Conservation (phyloP, 2,329 filamentous ascomycete genomes). For the Colletotrichum godetiae region DNA sequence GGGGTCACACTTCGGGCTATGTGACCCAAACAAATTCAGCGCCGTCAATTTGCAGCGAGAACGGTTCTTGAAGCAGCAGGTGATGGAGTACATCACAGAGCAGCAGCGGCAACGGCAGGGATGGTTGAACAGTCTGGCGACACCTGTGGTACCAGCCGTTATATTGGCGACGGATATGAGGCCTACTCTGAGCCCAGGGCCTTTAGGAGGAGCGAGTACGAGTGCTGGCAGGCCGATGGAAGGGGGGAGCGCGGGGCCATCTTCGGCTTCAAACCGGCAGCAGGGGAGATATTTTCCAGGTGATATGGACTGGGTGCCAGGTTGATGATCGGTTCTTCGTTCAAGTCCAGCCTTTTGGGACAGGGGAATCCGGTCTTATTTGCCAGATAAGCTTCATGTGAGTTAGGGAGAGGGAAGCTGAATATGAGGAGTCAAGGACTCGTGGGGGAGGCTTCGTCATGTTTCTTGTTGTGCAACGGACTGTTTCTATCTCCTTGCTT, state of each 20-base stretch:
- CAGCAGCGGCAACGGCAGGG: background rate
- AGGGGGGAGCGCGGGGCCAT: accelerated
- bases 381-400: too few relatives aligned
- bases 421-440: too few relatives aligned
- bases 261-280: background rate
- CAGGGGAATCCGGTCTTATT: too few relatives aligned
- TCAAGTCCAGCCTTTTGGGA: too few relatives aligned
- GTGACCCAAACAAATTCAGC: background rate
- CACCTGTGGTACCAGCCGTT: too few relatives aligned
- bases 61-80: background rate
- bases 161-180: background rate
- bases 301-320: background rate
- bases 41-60: background rate
- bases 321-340: too few relatives aligned
- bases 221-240: background rate
- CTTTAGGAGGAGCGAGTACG: background rate
- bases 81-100: background rate
- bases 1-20: too few relatives aligned
- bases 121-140: background rate
- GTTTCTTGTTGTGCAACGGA: too few relatives aligned
- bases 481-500: too few relatives aligned
- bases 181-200: too few relatives aligned
- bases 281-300: background rate
- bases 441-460: too few relatives aligned
- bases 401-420: too few relatives aligned